Base-by-base conservation (phyloP, 805 yeast species). In the Candida xiaguanensis region DNA sequence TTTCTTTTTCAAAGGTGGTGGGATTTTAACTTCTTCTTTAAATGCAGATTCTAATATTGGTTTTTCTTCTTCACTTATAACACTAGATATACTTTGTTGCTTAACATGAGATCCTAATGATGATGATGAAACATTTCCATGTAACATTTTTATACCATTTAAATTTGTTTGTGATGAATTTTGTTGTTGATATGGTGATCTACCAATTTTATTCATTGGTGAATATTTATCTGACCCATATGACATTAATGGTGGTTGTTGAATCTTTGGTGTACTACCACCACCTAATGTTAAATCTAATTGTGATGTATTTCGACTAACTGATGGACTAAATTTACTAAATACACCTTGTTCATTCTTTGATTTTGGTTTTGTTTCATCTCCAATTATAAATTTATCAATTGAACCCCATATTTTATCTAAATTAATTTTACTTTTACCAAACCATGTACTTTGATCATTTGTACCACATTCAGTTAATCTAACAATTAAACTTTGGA, bases 311-410 rank as follows among this genome's bases (percentile, higher is more conserved):
- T 65, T 75, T 48, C 89, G 68, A 1, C 89, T 81, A n/a, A 80
- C 64, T 2, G 75, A 65, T 1, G 90, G 89, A 27, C 84, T 80
- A 56, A 79, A 82, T 41, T 79, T 82, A 38, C 86, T 80, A 58
- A 84, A 83, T 0, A 80, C 78, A 12, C 22, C 30, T 27, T 67
- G 72, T 1, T 70, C 70, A 18, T 61, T 61, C 5, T 59, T 51
- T 32, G 63, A 65, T 4, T 61, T 49, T 5, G 63, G 59, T 0
- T 63, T 50, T 19, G 85, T 95, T 18, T 69, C 67, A 25, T 85
- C 95, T 34, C 91, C 97, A 1, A 96, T 97, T 28, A 95, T 82
- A 42, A 91, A 89, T 55, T 87, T 87, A 57, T 87, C 95, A 32
- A 87, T 60, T 31, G 84, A 90, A 8, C 93, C 91, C 95, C 95